These are phyloP conservation scores for Suillus variegatus DNA, from an alignment of 768 basidiomycete species.

Conservation along the genomic window DNA sequence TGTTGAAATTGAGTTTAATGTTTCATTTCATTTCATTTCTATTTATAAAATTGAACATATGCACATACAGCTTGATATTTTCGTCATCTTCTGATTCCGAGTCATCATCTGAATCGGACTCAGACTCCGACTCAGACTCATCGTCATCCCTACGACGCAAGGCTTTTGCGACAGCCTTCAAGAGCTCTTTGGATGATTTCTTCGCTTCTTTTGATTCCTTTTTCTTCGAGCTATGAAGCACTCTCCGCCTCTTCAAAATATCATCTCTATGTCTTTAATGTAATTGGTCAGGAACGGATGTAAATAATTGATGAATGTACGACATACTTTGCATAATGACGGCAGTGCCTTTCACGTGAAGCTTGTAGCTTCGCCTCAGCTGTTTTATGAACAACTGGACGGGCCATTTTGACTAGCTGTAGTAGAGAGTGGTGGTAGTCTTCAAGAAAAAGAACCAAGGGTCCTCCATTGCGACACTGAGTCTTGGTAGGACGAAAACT, in stretches of 20 bases:
- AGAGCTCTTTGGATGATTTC: background rate
- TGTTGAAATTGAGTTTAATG: background rate
- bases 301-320: background rate
- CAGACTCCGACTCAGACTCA: background rate
- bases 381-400: background rate
- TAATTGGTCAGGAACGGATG: background rate
- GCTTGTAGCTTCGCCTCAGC: background rate
- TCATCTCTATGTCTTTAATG: background rate
- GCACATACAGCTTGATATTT: background rate
- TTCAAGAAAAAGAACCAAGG: background rate
- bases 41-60: background rate
- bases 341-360: background rate
- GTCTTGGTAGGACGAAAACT: background rate
- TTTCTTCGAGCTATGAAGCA: background rate
- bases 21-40: background rate
- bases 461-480: background rate
- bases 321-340: conserved; percentile 1
- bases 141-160: background rate
- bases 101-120: background rate
- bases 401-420: background rate
- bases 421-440: background rate
- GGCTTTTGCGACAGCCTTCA: background rate
- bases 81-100: background rate
- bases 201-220: background rate
- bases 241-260: background rate